These are phyloP conservation scores for Penicillium salamii DNA, from an alignment of 495 filamentous ascomycete genomes.

Conservation along the genomic window DNA sequence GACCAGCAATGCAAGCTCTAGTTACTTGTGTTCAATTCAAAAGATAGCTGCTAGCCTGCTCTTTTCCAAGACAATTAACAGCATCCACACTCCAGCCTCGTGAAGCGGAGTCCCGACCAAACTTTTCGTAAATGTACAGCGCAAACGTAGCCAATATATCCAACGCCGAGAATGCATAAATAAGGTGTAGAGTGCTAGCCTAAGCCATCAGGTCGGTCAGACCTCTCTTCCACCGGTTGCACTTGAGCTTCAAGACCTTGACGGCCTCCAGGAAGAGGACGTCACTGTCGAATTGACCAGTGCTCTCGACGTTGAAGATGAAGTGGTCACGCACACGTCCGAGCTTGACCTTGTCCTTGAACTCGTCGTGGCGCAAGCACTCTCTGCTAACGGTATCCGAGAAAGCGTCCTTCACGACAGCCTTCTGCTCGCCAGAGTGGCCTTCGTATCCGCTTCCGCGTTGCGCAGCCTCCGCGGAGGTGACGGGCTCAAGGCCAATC, in stretches of 20 bases:
- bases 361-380: slow-evolving; percentile 86
- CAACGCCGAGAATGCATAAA: slow-evolving; percentile 50
- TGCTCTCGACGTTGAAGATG: slow-evolving; percentile 93
- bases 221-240: slow-evolving; percentile 58
- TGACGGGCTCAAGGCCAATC: slow-evolving; percentile 73
- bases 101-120: slow-evolving; percentile 35
- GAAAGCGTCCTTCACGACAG: slow-evolving; percentile 76
- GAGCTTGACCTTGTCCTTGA: slow-evolving; percentile 90
- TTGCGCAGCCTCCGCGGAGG: slow-evolving; percentile 58
- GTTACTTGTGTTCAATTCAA: slow-evolving; percentile 25
- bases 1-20: slow-evolving; percentile 20
- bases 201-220: slow-evolving; percentile 54
- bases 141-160: slow-evolving; percentile 31
- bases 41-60: slow-evolving; percentile 2
- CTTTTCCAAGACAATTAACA: slow-evolving; percentile 17
- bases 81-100: slow-evolving; percentile 37
- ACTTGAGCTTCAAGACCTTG: slow-evolving; percentile 78
- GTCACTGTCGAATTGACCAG: slow-evolving; percentile 89
- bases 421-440: slow-evolving; percentile 71
- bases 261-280: slow-evolving; percentile 87
- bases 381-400: slow-evolving; percentile 93
- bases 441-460: slow-evolving; percentile 68
- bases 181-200: slow-evolving; percentile 19
- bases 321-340: slow-evolving; percentile 92
- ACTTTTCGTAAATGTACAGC: slow-evolving; percentile 45